Conservation (phyloP, 2,329 filamentous ascomycete genomes). For the Sphaerostilbella broomeana region DNA sequence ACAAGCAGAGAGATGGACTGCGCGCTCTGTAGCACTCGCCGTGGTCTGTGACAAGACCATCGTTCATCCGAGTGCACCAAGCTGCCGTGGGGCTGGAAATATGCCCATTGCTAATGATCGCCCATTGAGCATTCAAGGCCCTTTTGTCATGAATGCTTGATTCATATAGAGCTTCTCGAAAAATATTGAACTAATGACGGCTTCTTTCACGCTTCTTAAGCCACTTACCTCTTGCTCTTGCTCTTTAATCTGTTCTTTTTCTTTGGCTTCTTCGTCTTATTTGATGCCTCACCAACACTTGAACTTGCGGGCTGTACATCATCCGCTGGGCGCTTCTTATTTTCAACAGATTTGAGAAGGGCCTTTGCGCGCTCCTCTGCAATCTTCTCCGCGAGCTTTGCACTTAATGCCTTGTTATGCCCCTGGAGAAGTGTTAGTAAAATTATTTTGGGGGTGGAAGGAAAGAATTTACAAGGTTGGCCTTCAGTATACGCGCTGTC, state of each 20-base stretch:
- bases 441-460: constrained; percentile 2
- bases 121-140: too few species aligned
- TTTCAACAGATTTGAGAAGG: constrained; percentile 39
- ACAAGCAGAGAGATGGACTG: too few species aligned
- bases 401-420: constrained; percentile 46
- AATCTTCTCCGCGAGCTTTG: constrained; percentile 49
- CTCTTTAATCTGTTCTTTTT: constrained; percentile 24
- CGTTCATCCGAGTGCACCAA: too few species aligned
- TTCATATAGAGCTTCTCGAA: not conserved
- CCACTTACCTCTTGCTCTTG: constrained; percentile 18
- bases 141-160: not conserved
- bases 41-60: too few species aligned
- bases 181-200: not conserved
- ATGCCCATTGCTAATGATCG: too few species aligned
- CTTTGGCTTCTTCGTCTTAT: constrained; percentile 29
- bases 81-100: too few species aligned
- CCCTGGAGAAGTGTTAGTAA: constrained; percentile 27
- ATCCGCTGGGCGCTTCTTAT: constrained; percentile 38
- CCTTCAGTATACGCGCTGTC: constrained; percentile 73
- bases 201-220: not conserved
- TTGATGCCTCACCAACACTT: constrained; percentile 18
- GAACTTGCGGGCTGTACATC: constrained; percentile 23
- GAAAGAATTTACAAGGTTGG: constrained; percentile 55
- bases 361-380: constrained; percentile 50
- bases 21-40: too few species aligned